Base-by-base conservation (phyloP, 2,329 filamentous ascomycete genomes). In the Scorias spongiosa region DNA sequence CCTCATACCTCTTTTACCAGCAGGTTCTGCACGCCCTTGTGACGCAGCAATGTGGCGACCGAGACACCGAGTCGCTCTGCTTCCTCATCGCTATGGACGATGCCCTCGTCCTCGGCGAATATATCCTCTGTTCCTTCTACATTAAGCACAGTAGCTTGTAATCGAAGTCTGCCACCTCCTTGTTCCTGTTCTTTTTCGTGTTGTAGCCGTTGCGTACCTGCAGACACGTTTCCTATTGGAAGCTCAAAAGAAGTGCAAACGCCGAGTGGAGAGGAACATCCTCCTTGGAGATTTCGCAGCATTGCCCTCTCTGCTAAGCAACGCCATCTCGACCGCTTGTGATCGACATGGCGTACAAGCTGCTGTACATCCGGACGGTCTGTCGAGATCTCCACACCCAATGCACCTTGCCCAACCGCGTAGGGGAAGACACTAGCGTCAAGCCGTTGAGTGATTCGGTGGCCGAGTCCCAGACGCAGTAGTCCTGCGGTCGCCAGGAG, bases 221-320 rank as follows among this genome's bases (percentile, higher is more conserved):
- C 7, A 26, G 20, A 26, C 20, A 4, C 20, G 20, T 26, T 26
- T 26, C 20, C 20, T 26, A 26, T 26, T 26, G 20, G 7, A 26
- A 7, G 20, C 20, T 26, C 20, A 26, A 26, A 26, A 26, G 20
- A 26, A 26, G 20, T 26, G 20, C 20, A 26, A 3, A 94, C 87
- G 14, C 89, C 88, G 49, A 96, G 85, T 1, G 88, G 88, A 46
- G 93, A 85, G 63, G 84, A 91, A 68, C 88, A 96, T 8, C 89
- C 89, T 45, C 89, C 88, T 61, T 95, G 87, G 7, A 95, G 69
- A n/a, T 78, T 78, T 42, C 86, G 74, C 73, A 95, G 78, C 48
- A 96, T 64, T 54, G 78, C 84, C 41, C 88, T 71, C 68, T 95
- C 88, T 0, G 84, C 83, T 48, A 79, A 67, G 51, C 78, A 81